Evolutionary conservation across 306 rosid species (phyloP), one percentile per base, ranked within the genome.

Genomic region (Quillaja saponaria): DNA sequence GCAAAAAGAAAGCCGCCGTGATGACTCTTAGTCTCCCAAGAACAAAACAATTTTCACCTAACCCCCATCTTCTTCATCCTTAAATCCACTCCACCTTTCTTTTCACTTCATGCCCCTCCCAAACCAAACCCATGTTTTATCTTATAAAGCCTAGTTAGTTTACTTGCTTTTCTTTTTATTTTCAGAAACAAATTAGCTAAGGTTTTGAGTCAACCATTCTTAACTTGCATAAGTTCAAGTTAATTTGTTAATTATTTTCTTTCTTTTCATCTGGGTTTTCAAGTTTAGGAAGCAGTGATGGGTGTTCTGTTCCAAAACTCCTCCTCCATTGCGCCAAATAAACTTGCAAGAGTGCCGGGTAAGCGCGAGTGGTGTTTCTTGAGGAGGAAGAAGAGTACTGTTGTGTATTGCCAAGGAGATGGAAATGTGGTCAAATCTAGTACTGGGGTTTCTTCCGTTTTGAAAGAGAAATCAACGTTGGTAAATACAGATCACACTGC

Each of bases 1-100:
- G 87, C 83, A 78, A 58, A 86, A 86, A 86, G 86, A 82, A 77
- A 78, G 84, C 87, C 71, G n/a, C 35, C 58, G 60, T 58, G 65
- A 61, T 39, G 70, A 44, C n/a, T n/a, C n/a, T n/a, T n/a, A 20
- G 31, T 40, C 49, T 74, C 67, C 49, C 78, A 71, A 63, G 46
- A 54, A 67, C 21, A 34, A 42, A 52, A 20, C 53, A 50, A 15
- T 60, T 52, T 51, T 74, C 53, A 86, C 90, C 95, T 79, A 88
- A 76, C 80, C 49, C 82, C 47, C 68, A 84, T 78, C 97, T 74
- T 73, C 74, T 73, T 76, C 84, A 61, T 69, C 81, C 83, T 71
- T 83, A 81, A 80, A 85, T 78, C 73, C 64, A 74, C 79, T 81
- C 82, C 57, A 79, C 65, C 52, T 55, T 35, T 49, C 67, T 65